Evolutionary conservation across 2,329 filamentous ascomycete genomes (phyloP).

Genomic region (Periconia sp.): DNA sequence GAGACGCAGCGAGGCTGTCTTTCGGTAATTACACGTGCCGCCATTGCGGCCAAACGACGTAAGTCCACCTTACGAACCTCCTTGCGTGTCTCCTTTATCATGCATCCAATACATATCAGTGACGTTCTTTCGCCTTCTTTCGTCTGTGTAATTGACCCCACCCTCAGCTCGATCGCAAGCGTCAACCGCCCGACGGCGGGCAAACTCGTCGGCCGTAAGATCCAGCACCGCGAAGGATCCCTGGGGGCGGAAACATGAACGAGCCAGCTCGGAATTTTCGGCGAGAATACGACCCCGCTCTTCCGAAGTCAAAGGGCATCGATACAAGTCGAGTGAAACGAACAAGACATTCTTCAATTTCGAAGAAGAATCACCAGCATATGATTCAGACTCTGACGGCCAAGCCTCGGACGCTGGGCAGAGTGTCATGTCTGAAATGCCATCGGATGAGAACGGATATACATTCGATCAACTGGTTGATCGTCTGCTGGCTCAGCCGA

Average conservation of each 20-base stretch:
- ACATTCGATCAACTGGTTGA: constrained; percentile 69
- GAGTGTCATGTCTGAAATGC: constrained; percentile 40
- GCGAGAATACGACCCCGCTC: constrained; percentile 38
- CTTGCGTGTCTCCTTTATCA: constrained; percentile 7
- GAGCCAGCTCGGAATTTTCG: constrained; percentile 56
- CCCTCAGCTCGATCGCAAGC: constrained; percentile 38
- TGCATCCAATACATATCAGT: not conserved
- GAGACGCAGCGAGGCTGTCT: constrained; percentile 79
- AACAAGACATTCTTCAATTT: constrained; percentile 67
- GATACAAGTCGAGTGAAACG: constrained; percentile 51
- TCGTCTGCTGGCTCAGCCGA: constrained; percentile 79
- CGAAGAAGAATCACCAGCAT: constrained; percentile 74
- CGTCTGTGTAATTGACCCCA: constrained; percentile 19
- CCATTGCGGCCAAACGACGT: constrained; percentile 74
- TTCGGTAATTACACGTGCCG: constrained; percentile 73
- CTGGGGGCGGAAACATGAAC: constrained; percentile 49
- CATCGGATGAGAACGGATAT: constrained; percentile 65
- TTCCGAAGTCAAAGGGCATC: constrained; percentile 38
- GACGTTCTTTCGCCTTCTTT: constrained; percentile 15
- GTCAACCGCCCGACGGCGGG: constrained; percentile 48
- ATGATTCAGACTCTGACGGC: constrained; percentile 71
- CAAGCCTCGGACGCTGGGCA: constrained; percentile 68
- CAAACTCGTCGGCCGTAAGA: constrained; percentile 53
- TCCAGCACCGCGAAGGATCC: constrained; percentile 48
- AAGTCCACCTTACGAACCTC: constrained; percentile 52